Evolutionary conservation across 2,329 filamentous ascomycete species (phyloP).

Genomic region (Fusarium sp.): DNA sequence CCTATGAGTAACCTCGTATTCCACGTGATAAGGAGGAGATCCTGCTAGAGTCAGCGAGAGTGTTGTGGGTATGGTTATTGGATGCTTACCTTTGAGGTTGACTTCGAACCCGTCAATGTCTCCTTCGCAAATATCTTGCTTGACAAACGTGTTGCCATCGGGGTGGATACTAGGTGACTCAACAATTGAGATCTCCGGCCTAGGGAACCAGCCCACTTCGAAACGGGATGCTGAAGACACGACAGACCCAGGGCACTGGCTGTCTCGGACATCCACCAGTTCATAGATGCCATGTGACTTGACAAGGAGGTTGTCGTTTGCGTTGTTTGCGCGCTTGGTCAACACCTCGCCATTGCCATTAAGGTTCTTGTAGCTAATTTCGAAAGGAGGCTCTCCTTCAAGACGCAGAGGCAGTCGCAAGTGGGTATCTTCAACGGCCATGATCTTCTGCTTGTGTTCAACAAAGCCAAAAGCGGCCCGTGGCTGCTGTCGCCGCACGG

Average conservation of each 20-base stretch:
- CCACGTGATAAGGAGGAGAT: constrained; percentile 82
- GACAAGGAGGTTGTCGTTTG: constrained; percentile 78
- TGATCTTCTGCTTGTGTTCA: constrained; percentile 81
- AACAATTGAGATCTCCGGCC: constrained; percentile 78
- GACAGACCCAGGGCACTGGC: constrained; percentile 83
- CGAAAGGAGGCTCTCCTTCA: constrained; percentile 89
- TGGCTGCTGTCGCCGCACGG: constrained; percentile 89
- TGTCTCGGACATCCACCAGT: constrained; percentile 81
- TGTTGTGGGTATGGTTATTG: neutral
- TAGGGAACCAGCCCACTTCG: constrained; percentile 85
- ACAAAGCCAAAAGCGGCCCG: constrained; percentile 87
- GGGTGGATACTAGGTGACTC: constrained; percentile 72
- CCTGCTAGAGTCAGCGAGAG: constrained; percentile 63
- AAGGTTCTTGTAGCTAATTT: constrained; percentile 78
- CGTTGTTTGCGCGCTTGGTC: constrained; percentile 63
- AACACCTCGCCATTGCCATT: constrained; percentile 64
- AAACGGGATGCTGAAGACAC: constrained; percentile 81
- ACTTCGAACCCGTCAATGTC: constrained; percentile 92
- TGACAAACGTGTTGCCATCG: constrained; percentile 71
- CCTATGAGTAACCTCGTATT: constrained; percentile 84
- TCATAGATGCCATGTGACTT: constrained; percentile 80
- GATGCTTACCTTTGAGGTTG: constrained; percentile 75
- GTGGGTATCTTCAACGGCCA: constrained; percentile 80
- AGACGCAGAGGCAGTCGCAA: constrained; percentile 85
- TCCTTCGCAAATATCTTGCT: constrained; percentile 91